Conservation (phyloP, 805 yeast species). For the Candida succiphila region DNA sequence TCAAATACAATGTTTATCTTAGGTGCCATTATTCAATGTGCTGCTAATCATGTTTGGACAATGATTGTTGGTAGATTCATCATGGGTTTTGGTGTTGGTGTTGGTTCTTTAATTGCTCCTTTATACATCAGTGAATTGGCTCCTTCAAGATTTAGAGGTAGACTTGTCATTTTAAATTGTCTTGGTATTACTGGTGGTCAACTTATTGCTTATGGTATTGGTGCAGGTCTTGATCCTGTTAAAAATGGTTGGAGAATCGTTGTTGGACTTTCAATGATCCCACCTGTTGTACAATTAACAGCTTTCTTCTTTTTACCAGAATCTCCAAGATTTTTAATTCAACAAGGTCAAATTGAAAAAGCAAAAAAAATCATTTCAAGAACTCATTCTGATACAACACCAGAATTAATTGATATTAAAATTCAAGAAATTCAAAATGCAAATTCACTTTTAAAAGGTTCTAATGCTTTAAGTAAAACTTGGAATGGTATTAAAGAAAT, state of each 20-base stretch:
- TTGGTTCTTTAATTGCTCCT: slow-evolving; percentile 92
- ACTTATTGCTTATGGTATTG: slow-evolving; percentile 85
- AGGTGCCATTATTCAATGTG: slow-evolving; percentile 81
- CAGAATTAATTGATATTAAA: slow-evolving; percentile 53
- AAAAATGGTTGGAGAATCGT: slow-evolving; percentile 87
- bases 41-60: slow-evolving; percentile 73
- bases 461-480: slow-evolving; percentile 35
- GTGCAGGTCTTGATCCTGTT: slow-evolving; percentile 72
- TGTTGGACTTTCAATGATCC: slow-evolving; percentile 85
- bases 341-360: slow-evolving; percentile 50
- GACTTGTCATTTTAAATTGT: slow-evolving; percentile 81
- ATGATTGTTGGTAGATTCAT: slow-evolving; percentile 89
- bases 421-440: slow-evolving; percentile 52
- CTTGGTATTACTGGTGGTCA: slow-evolving; percentile 94
- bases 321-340: slow-evolving; percentile 84
- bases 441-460: slow-evolving; percentile 37
- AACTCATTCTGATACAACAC: slow-evolving; percentile 56
- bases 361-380: slow-evolving; percentile 60
- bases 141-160: slow-evolving; percentile 84
- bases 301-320: slow-evolving; percentile 86
- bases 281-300: slow-evolving; percentile 68
- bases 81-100: slow-evolving; percentile 95
- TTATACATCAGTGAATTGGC: slow-evolving; percentile 87
- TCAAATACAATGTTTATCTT: slow-evolving; percentile 75
- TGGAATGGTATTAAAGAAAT: slow-evolving; percentile 54